Percentiles rank a stretch among this genome's conserved stretches.
Conservation (phyloP, 306 rosid species). For the Macrotyloma uniflorum region DNA sequence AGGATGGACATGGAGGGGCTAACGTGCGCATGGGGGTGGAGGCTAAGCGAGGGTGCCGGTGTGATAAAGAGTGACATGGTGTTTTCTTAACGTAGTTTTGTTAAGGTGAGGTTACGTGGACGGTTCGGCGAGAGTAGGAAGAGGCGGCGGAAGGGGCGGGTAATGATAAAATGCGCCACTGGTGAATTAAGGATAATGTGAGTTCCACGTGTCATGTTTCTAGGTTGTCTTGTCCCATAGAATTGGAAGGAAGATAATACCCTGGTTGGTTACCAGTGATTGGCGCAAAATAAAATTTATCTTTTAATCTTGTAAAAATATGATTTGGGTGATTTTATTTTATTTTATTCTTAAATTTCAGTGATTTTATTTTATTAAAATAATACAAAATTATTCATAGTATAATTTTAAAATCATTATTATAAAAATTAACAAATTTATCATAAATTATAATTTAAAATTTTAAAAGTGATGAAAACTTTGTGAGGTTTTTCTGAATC, state of each 20-base stretch:
- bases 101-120: not conserved
- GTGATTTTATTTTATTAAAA: no score
- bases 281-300: not conserved
- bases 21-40: conserved; percentile 68
- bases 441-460: no score
- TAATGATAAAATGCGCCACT: conserved; percentile 33
- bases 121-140: conserved; percentile 25
- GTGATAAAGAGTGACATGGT: conserved; percentile 54
- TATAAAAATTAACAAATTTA: no score
- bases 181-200: conserved; percentile 1
- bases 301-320: no score
- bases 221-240: conserved; percentile 30
- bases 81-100: not conserved
- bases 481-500: no score
- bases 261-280: not conserved
- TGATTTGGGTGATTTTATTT: no score
- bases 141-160: conserved; percentile 51
- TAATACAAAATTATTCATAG: no score
- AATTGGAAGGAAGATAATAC: conserved; percentile 10
- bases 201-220: conserved; percentile 61
- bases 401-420: no score
- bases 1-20: conserved; percentile 73
- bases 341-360: no score
- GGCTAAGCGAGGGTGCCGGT: conserved; percentile 34
- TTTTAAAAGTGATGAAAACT: no score